Base-by-base conservation (phyloP, 352 stramenopile species). In the Globisporangium ultimum region DNA sequence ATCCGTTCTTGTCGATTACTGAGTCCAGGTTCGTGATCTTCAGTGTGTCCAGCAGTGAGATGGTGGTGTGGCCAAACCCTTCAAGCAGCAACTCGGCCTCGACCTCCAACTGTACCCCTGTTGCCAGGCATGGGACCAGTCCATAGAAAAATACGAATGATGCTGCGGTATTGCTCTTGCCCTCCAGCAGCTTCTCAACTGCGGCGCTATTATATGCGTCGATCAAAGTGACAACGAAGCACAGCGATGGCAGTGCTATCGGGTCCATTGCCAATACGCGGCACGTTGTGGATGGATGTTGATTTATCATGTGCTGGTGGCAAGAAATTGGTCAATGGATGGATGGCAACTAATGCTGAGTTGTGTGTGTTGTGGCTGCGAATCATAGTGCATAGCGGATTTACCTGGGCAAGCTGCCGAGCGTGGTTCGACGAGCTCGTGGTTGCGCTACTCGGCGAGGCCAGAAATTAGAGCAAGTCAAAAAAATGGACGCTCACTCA, bases 51-150 rank as follows among this genome's bases (percentile, higher is more conserved):
- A 90, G 57, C 40, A 94, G 62, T 36, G 65, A 68, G 36, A 70
- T 67, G 22, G 74, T 70, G 24, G 92, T 68, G 21, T 61, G 63
- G n/a, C 79, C 73, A 32, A 94, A 92, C 38, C 82, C 84, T n/a
- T 72, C 65, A 57, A 92, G 78, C 42, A 94, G 65, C 58, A 80
- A 67, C 36, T 82, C 66, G 11, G 80, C 84, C 55, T 94, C 84
- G 38, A 60, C 66, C 56, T 91, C 84, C 58, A 92, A 78, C 59
- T 94, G 71, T 91, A 94, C 69, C 92, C 80, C 55, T 90, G 84
- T 62, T 94, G 84, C 84, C 84, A 94, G 54, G 74, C 78, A 69
- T 94, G 80, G 64, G 92, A 81, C 78, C 80, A 94, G 50, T 94
- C 71, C 84, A 94, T 92, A n/a, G 56, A 94, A 71, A 55, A 74